Evolutionary conservation across 495 filamentous ascomycete species (phyloP).

Genomic region (Podospora tetraspora): DNA sequence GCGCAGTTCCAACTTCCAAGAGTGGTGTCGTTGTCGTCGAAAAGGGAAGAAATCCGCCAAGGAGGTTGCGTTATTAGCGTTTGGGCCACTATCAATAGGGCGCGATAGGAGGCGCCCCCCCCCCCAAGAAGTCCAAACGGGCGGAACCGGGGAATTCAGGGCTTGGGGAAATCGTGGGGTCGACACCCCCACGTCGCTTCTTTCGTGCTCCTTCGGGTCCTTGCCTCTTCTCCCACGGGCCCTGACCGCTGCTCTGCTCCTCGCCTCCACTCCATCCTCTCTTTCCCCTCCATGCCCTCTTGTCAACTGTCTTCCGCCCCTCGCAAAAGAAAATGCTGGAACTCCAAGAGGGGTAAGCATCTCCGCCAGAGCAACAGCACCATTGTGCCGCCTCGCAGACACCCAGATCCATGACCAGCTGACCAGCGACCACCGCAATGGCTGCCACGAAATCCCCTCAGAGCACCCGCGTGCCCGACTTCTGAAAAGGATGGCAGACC

Average conservation of each 20-base stretch:
- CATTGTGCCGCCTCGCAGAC: background rate
- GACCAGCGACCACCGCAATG: background rate
- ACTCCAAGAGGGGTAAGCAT: background rate
- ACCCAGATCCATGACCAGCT: background rate
- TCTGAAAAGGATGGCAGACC: background rate
- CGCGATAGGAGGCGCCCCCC: background rate
- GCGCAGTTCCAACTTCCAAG: background rate
- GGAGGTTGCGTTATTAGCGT: conserved; percentile 5
- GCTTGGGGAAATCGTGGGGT: conserved; percentile 8
- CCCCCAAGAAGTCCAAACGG: background rate
- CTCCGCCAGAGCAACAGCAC: background rate
- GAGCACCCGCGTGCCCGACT: background rate
- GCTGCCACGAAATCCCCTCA: background rate
- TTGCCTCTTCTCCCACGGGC: conserved; percentile 1
- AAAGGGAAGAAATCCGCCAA: background rate
- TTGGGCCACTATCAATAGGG: conserved; percentile 10
- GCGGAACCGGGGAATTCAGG: background rate
- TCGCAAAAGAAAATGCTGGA: background rate
- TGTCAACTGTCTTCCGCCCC: background rate
- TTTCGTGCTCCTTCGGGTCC: conserved; percentile 4
- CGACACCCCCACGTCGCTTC: conserved; percentile 16
- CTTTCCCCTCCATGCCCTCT: no score
- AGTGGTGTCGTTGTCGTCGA: background rate
- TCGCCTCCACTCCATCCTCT: no score
- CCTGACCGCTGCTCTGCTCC: background rate